Conservation (phyloP, 352 stramenopile species). For the Pseudoperonospora humuli region DNA sequence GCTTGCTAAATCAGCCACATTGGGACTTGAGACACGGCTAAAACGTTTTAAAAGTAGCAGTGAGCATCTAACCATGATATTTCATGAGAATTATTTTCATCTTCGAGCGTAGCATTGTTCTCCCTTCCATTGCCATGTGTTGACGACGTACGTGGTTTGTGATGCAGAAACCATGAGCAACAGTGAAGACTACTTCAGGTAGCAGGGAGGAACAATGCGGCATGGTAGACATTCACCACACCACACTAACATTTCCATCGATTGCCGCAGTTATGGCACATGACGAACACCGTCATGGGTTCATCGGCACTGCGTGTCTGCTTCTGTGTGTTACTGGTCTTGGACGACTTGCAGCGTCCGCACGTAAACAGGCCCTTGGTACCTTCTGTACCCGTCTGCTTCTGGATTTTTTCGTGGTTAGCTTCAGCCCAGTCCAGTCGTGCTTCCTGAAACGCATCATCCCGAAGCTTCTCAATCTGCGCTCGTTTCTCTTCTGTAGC, state of each 20-base stretch:
- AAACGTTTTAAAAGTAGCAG: no score
- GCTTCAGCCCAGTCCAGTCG: constrained; percentile 86
- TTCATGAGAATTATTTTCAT: no score
- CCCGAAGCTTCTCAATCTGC: constrained; percentile 75
- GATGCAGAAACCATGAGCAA: no score
- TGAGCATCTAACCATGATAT: no score
- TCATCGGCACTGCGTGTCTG: constrained; percentile 97
- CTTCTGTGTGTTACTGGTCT: constrained; percentile 96
- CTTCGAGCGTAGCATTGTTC: no score
- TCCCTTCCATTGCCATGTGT: no score
- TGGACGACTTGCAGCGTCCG: constrained; percentile 91
- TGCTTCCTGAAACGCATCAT: constrained; percentile 78
- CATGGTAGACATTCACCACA: constrained; percentile 18
- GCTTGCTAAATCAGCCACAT: no score
- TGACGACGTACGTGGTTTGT: no score
- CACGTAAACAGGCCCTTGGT: constrained; percentile 86
- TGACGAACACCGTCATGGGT: constrained; percentile 96
- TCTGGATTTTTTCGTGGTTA: constrained; percentile 89
- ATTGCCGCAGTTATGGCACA: constrained; percentile 95
- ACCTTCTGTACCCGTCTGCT: constrained; percentile 71
- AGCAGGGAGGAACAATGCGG: constrained; percentile 1
- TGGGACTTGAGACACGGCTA: no score
- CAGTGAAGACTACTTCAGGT: no score
- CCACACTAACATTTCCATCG: constrained; percentile 89
- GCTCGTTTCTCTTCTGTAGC: constrained; percentile 81